Evolutionary conservation across 352 stramenopile species (phyloP).

Genomic region (Pythium vanterpoolii): DNA sequence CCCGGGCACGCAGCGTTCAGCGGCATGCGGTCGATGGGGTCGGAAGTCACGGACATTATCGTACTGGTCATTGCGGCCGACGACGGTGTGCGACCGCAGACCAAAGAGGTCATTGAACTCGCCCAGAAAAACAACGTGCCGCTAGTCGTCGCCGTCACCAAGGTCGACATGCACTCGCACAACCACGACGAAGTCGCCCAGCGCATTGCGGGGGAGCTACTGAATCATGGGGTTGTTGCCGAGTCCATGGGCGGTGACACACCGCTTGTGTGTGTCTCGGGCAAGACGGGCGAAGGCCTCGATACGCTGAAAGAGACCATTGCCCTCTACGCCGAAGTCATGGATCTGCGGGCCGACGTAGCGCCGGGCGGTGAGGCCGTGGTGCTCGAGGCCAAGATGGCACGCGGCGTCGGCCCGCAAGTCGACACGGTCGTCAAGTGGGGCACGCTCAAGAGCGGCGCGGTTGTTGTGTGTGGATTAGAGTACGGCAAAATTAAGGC

Average conservation of each 20-base stretch:
- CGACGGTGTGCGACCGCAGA: conserved; percentile 98
- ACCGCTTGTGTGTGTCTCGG: conserved; percentile 93
- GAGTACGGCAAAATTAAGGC: conserved; percentile 93
- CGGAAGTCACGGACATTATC: conserved; percentile 97
- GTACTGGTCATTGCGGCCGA: conserved; percentile 98
- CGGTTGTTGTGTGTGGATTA: conserved; percentile 94
- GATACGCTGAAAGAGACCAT: conserved; percentile 97
- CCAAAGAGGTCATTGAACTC: conserved; percentile 93
- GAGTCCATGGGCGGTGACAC: conserved; percentile 94
- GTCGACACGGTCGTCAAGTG: conserved; percentile 96
- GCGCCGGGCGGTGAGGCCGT: conserved; percentile 89
- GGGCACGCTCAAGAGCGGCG: conserved; percentile 93
- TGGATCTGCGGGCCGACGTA: conserved; percentile 94
- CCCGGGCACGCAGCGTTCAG: conserved; percentile 99
- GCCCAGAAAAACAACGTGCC: conserved; percentile 94
- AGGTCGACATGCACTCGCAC: conserved; percentile 91
- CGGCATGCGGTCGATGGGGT: conserved; percentile 96
- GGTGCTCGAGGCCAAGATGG: conserved; percentile 96
- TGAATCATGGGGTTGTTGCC: conserved; percentile 91
- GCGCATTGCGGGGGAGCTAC: conserved; percentile 85
- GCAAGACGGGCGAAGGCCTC: conserved; percentile 93
- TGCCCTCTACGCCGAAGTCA: conserved; percentile 94
- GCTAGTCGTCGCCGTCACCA: conserved; percentile 97
- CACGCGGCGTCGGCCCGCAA: conserved; percentile 92
- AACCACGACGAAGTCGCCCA: conserved; percentile 62